Evolutionary conservation across 768 basidiomycete genomes (phyloP), one percentile per base, ranked within the genome.

Genomic region (Suillus clintonianus): DNA sequence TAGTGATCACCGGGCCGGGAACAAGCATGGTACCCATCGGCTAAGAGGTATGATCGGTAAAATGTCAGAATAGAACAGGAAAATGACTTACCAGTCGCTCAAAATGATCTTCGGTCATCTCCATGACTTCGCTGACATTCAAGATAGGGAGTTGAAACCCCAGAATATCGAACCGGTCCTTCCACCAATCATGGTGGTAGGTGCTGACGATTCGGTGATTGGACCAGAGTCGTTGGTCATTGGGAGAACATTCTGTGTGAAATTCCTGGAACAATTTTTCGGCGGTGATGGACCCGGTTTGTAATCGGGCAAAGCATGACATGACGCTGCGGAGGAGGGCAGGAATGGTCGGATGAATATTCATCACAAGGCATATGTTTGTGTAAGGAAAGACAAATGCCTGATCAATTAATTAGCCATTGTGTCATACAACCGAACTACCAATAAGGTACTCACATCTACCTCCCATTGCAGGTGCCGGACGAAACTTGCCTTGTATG

Each of bases 221-320:
- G 3, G 14, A 48, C 2, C 22, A 5, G 3, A 48, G 13, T 15
- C 2, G 1, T 4, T 11, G 22, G 47, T 24, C 13, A 3, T 48
- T 2, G 2, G 24, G 47, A 24, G 13, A 48, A 5, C 47, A 48
- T 1, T 48, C 2, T 0, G 5, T 0, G 11, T 13, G 3, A 13
- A 24, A 48, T 48, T 48, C 22, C 3, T 48, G 4, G 5, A 14
- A 2, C 0, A 48, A 14, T 7, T 24, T 1, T 13, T 48, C 14
- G 2, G 22, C 2, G 0, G 22, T 48, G 5, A 24, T 24, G 0
- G 0, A 3, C 0, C 47, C 5, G 3, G 47, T 48, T 24, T 24
- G 13, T 0, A 24, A 48, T 2, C 0, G 1, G 47, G 1, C 0
- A 0, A 48, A 48, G 2, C 11, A n/a, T n/a, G 5, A 5, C n/a